Conservation (phyloP, 345 rosid species). For the Linum lewisii region DNA sequence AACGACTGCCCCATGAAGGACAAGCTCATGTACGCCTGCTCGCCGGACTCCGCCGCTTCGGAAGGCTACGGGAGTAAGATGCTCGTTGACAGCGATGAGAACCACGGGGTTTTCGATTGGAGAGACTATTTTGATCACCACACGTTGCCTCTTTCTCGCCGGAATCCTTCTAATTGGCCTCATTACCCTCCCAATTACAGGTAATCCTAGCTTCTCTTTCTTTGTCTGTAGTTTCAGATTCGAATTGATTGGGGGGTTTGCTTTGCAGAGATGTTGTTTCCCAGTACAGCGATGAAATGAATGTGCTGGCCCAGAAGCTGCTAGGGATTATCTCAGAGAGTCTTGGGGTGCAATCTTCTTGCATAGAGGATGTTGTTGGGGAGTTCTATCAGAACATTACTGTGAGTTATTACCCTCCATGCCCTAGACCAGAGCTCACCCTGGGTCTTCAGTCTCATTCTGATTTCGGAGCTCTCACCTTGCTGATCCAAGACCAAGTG, state of each 20-base stretch:
- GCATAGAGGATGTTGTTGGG: constrained; percentile 56
- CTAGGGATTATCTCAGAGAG: constrained; percentile 59
- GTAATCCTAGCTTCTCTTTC: constrained; percentile 14
- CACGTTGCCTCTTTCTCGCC: constrained; percentile 65
- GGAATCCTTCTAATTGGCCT: constrained; percentile 70
- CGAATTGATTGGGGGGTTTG: neutral
- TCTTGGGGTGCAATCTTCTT: constrained; percentile 35
- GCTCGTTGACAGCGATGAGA: constrained; percentile 31
- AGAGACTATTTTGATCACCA: constrained; percentile 94
- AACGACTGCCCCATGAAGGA: constrained; percentile 39
- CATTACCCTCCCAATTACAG: constrained; percentile 55
- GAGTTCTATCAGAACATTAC: constrained; percentile 85
- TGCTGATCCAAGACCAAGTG: constrained; percentile 74
- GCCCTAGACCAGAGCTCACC: constrained; percentile 80
- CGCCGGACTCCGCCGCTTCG: constrained; percentile 51
- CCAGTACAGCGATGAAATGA: constrained; percentile 56
- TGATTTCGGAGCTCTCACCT: constrained; percentile 72
- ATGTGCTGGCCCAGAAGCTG: constrained; percentile 45
- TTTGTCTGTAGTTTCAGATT: neutral
- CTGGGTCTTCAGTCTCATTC: constrained; percentile 91
- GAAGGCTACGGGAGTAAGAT: constrained; percentile 80
- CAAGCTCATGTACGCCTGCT: constrained; percentile 69
- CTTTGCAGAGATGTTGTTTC: constrained; percentile 40
- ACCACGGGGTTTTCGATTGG: constrained; percentile 64
- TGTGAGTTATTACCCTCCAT: constrained; percentile 76